Evolutionary conservation across 768 basidiomycete genomes (phyloP), one percentile per base, ranked within the genome.

Genomic region (button mushroom (Agaricus bisporus)): DNA sequence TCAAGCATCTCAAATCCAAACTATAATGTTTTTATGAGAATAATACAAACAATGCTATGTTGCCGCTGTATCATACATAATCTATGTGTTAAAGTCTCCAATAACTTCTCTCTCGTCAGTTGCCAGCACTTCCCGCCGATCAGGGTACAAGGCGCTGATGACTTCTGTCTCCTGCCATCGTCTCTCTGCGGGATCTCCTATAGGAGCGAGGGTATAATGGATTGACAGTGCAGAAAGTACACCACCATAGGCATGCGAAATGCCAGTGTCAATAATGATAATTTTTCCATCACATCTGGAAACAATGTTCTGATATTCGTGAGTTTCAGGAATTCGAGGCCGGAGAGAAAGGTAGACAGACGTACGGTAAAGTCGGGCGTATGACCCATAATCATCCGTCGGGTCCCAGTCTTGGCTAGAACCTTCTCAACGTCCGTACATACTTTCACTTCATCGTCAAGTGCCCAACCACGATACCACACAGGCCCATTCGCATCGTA

Each of bases 211-310:
- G 2, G 82, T 86, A 70, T 98, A 95, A 35, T 86, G 77, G 52
- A 98, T 85, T 12, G 89, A 90, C 10, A 98, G 70, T 3, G 94
- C 92, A 1, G 94, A 95, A 5, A 97, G 74, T 0, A 81, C 84
- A 11, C 95, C 95, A n/a, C 91, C 94, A 61, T 97, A 98, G 1
- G 95, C 95, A 64, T 89, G 90, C 4, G 92, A 94, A 47, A 95
- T 95, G n/a, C 92, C 93, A 0, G 95, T 98, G 64, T 99, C 95
- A 48, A 99, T 98, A 56, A 98, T 88, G 60, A 98, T 86, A 41
- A 98, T 82, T 61, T 89, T 93, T n/a, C 91, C 94, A 37, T 82
- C 76, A 64, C 97, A 99, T 54, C 94, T 75, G 5, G 88, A 81
- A 3, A 88, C 83, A 45, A 98, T 95, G 59, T 81, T 81, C 78